Evolutionary conservation across 2,329 filamentous ascomycete species (phyloP).

Genomic region (Chaetomium globosum): DNA sequence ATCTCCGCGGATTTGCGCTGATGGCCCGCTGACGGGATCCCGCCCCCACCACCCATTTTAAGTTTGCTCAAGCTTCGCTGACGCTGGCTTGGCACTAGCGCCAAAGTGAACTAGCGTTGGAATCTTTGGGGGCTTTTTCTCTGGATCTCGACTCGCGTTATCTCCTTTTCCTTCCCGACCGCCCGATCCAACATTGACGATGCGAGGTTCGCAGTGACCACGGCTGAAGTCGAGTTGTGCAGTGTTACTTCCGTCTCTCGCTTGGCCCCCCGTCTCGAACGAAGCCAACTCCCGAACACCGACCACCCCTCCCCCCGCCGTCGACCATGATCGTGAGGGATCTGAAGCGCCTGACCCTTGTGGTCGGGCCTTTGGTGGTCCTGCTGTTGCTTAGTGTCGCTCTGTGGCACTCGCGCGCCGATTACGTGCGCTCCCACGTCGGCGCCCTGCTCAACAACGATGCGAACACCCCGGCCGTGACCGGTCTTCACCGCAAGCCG

Average conservation of each 20-base stretch:
- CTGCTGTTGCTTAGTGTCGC: constrained; percentile 40
- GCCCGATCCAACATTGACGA: not conserved
- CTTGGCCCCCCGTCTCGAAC: not conserved
- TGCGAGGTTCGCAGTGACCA: constrained; percentile 4
- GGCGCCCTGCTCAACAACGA: constrained; percentile 21
- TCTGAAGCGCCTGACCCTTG: constrained; percentile 34
- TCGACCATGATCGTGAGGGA: constrained; percentile 29
- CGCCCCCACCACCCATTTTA: constrained; percentile 2
- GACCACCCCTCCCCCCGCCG: not conserved
- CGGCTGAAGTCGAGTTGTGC: constrained; percentile 10
- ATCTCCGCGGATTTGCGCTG: not conserved
- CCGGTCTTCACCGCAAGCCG: not conserved
- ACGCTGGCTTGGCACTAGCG: constrained; percentile 1
- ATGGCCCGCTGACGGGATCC: not conserved
- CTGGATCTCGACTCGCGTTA: not conserved
- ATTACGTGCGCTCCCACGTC: constrained; percentile 23
- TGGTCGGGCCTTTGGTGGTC: constrained; percentile 39
- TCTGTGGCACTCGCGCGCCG: constrained; percentile 29
- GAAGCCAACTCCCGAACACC: not conserved
- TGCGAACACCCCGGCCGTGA: not conserved
- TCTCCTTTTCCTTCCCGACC: not conserved
- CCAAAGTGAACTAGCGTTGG: not conserved
- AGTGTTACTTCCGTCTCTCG: constrained; percentile 8
- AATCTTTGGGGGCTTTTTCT: not conserved
- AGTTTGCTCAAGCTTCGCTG: not conserved